Percentiles rank a stretch among this genome's conserved stretches.
Conservation (phyloP, 129 eudicot genomes). For the Flaveria sonorensis region DNA sequence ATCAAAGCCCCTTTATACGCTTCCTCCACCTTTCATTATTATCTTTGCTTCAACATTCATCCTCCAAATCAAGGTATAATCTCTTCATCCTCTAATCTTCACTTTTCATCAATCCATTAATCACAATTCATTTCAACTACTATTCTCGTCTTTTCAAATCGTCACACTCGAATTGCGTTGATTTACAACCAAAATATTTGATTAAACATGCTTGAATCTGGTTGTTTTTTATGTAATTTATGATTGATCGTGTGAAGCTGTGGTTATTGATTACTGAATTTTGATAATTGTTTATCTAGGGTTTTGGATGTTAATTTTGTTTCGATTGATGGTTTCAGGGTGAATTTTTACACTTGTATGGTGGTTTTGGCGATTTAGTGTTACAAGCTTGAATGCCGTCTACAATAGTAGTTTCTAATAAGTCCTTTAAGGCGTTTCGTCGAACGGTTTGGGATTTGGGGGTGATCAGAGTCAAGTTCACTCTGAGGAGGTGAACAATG, state of each 20-base stretch:
- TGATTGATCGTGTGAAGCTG: slow-evolving; percentile 18
- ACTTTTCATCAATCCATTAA: not conserved
- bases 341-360: not conserved
- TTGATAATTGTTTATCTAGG: slow-evolving; percentile 18
- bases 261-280: not conserved
- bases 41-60: slow-evolving; percentile 34
- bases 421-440: slow-evolving; percentile 59
- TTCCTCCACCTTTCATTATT: slow-evolving; percentile 13
- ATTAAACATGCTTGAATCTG: not conserved
- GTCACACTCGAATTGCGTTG: not conserved
- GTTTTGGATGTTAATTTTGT: slow-evolving; percentile 30
- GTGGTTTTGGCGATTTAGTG: slow-evolving; percentile 21
- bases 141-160: not conserved
- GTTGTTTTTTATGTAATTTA: not conserved
- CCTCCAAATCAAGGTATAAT: slow-evolving; percentile 27
- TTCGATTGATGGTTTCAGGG: slow-evolving; percentile 29
- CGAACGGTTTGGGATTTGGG: slow-evolving; percentile 58
- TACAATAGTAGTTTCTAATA: slow-evolving; percentile 43
- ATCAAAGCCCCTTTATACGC: slow-evolving; percentile 36
- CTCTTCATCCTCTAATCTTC: not conserved
- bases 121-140: not conserved
- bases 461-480: slow-evolving; percentile 58
- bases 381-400: slow-evolving; percentile 45
- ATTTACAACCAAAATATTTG: not conserved
- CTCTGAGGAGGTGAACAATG: slow-evolving; percentile 46